A percentile compares a stretch with the other conserved stretches of the same genome.
These are phyloP conservation scores for Pythium sp. DNA, from an alignment of 352 stramenopile genomes.

Conservation along the genomic window DNA sequence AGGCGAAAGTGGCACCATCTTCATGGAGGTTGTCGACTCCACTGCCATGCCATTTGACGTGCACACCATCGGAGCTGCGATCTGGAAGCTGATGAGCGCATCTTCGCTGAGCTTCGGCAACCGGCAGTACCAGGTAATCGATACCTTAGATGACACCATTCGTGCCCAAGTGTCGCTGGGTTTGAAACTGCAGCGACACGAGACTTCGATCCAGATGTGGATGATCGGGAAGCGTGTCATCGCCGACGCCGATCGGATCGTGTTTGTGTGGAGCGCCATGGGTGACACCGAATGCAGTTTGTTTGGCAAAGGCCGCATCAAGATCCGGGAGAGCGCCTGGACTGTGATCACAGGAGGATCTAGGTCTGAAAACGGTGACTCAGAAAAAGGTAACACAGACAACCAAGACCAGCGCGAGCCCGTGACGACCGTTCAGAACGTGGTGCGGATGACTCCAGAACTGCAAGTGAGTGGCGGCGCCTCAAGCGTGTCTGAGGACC, in stretches of 20 bases:
- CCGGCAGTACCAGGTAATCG: slow-evolving; percentile 5
- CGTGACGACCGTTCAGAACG: not conserved
- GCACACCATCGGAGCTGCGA: not conserved
- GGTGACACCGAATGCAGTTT: not conserved
- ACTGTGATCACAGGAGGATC: not conserved
- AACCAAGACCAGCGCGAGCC: not conserved
- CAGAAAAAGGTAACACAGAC: not conserved
- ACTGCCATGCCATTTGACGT: slow-evolving; percentile 8
- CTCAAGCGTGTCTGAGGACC: not conserved
- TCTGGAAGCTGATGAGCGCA: slow-evolving; percentile 11
- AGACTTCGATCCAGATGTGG: not conserved
- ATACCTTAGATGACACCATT: not conserved
- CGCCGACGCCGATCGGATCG: slow-evolving; percentile 5
- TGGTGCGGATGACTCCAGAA: slow-evolving; percentile 8
- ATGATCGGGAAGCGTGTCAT: slow-evolving; percentile 8
- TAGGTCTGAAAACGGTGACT: not conserved
- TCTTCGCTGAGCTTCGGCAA: slow-evolving; percentile 3
- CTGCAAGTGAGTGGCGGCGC: not conserved
- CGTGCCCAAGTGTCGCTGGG: not conserved
- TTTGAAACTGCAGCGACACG: not conserved
- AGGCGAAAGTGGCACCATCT: not conserved
- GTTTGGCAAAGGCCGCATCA: not conserved
- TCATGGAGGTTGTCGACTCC: slow-evolving; percentile 10
- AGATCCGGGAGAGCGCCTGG: slow-evolving; percentile 7
- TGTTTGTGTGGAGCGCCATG: slow-evolving; percentile 3